phyloP scores from a whole-genome alignment of 768 basidiomycete genomes.

The Naganishia vaughanmartiniae region DNA sequence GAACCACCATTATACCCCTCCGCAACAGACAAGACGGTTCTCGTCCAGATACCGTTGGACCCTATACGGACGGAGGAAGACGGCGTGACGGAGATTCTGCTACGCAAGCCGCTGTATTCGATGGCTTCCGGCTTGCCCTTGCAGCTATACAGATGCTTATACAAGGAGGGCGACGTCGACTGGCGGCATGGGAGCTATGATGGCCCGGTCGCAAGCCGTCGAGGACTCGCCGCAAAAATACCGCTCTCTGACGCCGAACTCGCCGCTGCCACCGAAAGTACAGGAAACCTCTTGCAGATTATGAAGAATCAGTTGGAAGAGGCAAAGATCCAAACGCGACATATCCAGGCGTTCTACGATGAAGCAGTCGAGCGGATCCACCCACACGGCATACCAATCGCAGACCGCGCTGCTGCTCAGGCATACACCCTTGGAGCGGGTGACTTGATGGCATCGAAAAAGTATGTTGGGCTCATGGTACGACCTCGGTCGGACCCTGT shows the following conservation, averaged over 20 bases:
- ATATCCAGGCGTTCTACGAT: conserved; percentile 65
- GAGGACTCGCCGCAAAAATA: conserved; percentile 31
- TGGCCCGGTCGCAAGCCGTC: conserved; percentile 37
- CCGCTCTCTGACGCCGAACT: conserved; percentile 20
- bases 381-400: conserved; percentile 53
- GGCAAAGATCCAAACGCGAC: conserved; percentile 57
- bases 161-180: conserved; percentile 62
- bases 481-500: conserved; percentile 69
- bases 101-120: conserved; percentile 75
- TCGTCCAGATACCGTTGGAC: conserved; percentile 11
- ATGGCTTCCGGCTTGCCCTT: conserved; percentile 92
- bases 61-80: conserved; percentile 2
- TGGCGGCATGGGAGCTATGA: conserved; percentile 68
- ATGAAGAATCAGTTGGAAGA: conserved; percentile 39
- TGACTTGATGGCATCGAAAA: conserved; percentile 60
- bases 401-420: conserved; percentile 40
- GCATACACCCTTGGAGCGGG: conserved; percentile 66
- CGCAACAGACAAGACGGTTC: conserved; percentile 49
- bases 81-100: conserved; percentile 22
- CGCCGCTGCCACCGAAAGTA: conserved; percentile 31
- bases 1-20: conserved; percentile 51
- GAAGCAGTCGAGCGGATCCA: conserved; percentile 59
- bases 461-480: conserved; percentile 67
- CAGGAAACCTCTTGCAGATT: conserved; percentile 36
- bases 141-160: conserved; percentile 85